These are phyloP conservation scores for Capsella bursapastoris DNA, from an alignment of 345 rosid genomes.

Conservation along the genomic window DNA sequence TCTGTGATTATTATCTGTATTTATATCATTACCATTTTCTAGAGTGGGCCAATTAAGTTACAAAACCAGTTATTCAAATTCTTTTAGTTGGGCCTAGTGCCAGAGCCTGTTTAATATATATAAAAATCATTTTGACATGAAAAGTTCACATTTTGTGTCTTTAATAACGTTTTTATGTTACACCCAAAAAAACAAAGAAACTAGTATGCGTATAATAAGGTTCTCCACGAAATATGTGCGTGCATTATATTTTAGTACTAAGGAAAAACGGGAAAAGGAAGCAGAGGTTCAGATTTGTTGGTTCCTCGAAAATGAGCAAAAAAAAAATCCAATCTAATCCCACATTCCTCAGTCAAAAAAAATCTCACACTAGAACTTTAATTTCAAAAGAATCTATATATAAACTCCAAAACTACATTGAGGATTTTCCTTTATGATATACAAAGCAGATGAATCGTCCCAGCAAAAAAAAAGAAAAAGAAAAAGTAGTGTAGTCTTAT, in stretches of 20 bases:
- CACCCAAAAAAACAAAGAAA: too few relatives aligned
- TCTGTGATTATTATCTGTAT: too few relatives aligned
- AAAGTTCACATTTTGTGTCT: too few relatives aligned
- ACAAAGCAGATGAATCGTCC: background rate
- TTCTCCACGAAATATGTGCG: background rate
- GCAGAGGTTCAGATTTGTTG: background rate
- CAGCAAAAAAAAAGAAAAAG: background rate
- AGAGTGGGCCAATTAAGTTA: slow-evolving; percentile 1
- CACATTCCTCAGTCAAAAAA: background rate
- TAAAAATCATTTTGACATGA: too few relatives aligned
- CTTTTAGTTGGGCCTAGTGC: too few relatives aligned
- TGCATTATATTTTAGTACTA: background rate
- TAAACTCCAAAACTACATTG: background rate
- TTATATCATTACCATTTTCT: background rate
- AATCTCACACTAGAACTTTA: background rate
- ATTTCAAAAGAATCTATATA: background rate
- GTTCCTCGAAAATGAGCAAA: background rate
- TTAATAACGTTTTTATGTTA: too few relatives aligned
- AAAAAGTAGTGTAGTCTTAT: background rate
- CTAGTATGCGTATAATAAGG: too few relatives aligned
- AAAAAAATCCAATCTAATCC: background rate
- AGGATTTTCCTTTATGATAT: background rate
- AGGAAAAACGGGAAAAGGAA: background rate
- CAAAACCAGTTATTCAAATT: background rate
- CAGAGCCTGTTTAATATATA: too few relatives aligned